Base-by-base conservation (phyloP, 176 grass and related monocot species). In the Saccharum officinarum region DNA sequence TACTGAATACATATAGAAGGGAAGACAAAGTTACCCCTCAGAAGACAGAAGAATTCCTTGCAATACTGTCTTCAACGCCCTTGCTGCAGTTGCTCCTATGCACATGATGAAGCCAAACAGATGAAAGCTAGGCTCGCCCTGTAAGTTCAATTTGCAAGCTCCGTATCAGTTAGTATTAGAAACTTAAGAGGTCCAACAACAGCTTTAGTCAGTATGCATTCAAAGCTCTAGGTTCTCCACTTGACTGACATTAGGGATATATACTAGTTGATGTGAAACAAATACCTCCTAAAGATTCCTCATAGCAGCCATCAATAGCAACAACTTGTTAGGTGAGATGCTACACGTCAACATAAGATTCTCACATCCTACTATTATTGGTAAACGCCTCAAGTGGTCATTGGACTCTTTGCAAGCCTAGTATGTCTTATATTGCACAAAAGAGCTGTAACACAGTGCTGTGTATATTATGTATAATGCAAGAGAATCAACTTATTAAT, bases 31-130 rank as follows among this genome's bases (percentile, higher is more conserved):
- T 89, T 92, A 92, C 91, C 91, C 88, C 84, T 97, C 94, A 62
- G 94, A 97, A 36, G 91, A 87, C 41, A 97, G 82, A 78, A 97
- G 91, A 83, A 97, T 88, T 69, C 91, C 94, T 86, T 97, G 94
- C 49, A 97, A 75, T 54, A 97, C 94, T 3, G 94, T 93, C 70
- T 97, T 97, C 64, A 97, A 84, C 0, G 94, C 94, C 78, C 94
- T 90, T 75, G 89, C 89, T 25, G 91, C 89, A 76, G 94, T 97
- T 39, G 94, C 89, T 83, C 87, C 94, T 36, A 97, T 82, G 84
- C 94, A 97, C 71, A 97, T 85, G 46, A 97, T 76, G 89, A 97
- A 97, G 71, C 94, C 94, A 88, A 97, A 97, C 7, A 89, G 80
- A 80, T 97, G 94, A 83, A 97, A 97, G 59, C 87, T 93, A 67